Percentiles rank a stretch among this genome's conserved stretches.
phyloP scores from a whole-genome alignment of 2,329 filamentous ascomycete genomes.

The Colletotrichum kahawae region DNA sequence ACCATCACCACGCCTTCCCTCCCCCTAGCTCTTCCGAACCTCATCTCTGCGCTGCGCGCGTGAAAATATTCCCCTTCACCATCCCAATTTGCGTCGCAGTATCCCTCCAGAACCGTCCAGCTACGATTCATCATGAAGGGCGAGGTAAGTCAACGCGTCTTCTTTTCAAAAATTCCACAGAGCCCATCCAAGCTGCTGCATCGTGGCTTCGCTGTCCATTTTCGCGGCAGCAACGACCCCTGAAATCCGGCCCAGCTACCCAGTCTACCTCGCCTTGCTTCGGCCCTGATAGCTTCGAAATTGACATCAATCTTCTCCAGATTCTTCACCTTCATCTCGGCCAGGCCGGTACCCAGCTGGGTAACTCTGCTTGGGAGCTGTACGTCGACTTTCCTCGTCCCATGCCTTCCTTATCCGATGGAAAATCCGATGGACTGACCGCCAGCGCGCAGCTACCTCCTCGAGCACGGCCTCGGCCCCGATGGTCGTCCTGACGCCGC shows the following conservation, averaged over 20 bases:
- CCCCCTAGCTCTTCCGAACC: slow-evolving; percentile 30
- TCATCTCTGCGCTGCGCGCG: slow-evolving; percentile 39
- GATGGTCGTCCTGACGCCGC: slow-evolving; percentile 70
- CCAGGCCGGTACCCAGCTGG: slow-evolving; percentile 76
- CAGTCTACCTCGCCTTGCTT: neutral
- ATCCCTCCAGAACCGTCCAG: slow-evolving; percentile 24
- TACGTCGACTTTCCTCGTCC: slow-evolving; percentile 47
- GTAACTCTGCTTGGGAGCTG: slow-evolving; percentile 79
- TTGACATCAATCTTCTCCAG: slow-evolving; percentile 36
- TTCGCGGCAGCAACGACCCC: slow-evolving; percentile 1
- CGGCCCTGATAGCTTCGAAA: neutral
- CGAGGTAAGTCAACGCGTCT: slow-evolving; percentile 49
- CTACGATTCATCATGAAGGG: slow-evolving; percentile 56
- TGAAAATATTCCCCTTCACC: slow-evolving; percentile 29
- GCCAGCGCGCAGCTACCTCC: slow-evolving; percentile 62
- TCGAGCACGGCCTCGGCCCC: slow-evolving; percentile 71
- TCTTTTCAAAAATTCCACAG: neutral
- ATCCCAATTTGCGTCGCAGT: slow-evolving; percentile 24
- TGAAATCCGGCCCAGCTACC: slow-evolving; percentile 1
- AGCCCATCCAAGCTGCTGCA: neutral
- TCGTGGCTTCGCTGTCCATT: slow-evolving; percentile 13
- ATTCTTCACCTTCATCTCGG: slow-evolving; percentile 69
- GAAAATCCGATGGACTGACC: slow-evolving; percentile 25
- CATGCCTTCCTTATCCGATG: neutral
- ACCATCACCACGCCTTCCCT: slow-evolving; percentile 36